These are phyloP conservation scores for Globisporangium alternatum DNA, from an alignment of 352 stramenopile species.

Conservation along the genomic window DNA sequence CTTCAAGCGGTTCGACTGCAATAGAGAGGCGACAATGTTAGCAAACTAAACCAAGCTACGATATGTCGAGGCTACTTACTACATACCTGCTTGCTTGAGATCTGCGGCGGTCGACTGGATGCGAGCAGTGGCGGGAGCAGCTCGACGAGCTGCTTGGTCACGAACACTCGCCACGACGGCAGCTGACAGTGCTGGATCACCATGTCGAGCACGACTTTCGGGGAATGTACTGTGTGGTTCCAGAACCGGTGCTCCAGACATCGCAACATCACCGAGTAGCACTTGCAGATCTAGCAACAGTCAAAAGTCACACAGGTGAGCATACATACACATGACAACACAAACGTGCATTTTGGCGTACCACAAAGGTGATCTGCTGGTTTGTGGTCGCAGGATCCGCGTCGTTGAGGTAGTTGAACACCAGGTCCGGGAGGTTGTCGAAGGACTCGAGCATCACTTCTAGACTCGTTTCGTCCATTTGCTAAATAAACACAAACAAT, in stretches of 20 bases:
- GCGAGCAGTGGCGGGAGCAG: constrained; percentile 60
- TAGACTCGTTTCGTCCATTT: constrained; percentile 77
- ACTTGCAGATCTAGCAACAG: constrained; percentile 67
- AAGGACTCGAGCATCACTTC: constrained; percentile 82
- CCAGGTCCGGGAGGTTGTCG: constrained; percentile 82
- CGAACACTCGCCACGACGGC: constrained; percentile 64
- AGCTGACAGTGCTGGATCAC: constrained; percentile 67
- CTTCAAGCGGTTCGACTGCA: constrained; percentile 44
- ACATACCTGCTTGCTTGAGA: constrained; percentile 40
- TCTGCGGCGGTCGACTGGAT: constrained; percentile 65
- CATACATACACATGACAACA: neutral
- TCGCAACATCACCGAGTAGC: constrained; percentile 67
- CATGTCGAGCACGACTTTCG: constrained; percentile 62
- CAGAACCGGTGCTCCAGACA: constrained; percentile 82
- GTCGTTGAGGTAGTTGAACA: constrained; percentile 83
- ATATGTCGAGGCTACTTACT: neutral
- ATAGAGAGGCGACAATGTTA: constrained; percentile 8
- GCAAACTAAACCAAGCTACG: neutral
- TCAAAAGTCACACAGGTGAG: neutral
- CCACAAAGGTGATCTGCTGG: constrained; percentile 72
- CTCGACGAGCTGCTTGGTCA: constrained; percentile 81
- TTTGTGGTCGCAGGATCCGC: constrained; percentile 61
- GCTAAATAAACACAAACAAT: constrained; percentile 26
- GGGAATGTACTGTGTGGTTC: constrained; percentile 74
- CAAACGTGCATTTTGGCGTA: constrained; percentile 22